phyloP scores from a whole-genome alignment of 78 protist genomes.

The Dictyostelium purpureum region DNA sequence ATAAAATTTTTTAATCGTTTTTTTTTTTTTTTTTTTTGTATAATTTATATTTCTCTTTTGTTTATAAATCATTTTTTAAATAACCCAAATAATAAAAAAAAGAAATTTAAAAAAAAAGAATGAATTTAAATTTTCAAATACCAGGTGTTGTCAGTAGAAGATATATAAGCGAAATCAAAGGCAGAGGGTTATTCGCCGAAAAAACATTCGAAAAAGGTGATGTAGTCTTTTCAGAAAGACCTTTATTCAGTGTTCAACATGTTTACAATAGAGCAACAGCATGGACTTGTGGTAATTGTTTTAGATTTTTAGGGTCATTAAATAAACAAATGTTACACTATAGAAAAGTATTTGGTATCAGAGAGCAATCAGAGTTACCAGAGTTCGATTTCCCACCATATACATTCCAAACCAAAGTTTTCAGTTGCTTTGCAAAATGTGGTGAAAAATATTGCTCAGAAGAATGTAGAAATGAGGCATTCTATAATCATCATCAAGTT shows the following conservation, averaged over 20 bases:
- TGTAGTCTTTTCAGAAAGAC: slow-evolving; percentile 56
- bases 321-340: slow-evolving; percentile 44
- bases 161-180: slow-evolving; percentile 30
- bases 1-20: neutral
- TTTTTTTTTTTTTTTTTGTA: neutral
- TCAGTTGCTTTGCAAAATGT: slow-evolving; percentile 74
- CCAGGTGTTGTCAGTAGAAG: slow-evolving; percentile 48
- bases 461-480: slow-evolving; percentile 62
- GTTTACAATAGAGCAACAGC: slow-evolving; percentile 73
- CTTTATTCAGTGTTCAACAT: slow-evolving; percentile 69
- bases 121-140: slow-evolving; percentile 49
- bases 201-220: slow-evolving; percentile 47
- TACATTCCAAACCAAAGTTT: slow-evolving; percentile 24
- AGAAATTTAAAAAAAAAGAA: neutral
- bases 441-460: slow-evolving; percentile 77
- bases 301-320: slow-evolving; percentile 58
- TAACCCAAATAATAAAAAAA: neutral
- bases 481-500: slow-evolving; percentile 60
- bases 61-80: neutral
- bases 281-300: slow-evolving; percentile 82
- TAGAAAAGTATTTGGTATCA: slow-evolving; percentile 1
- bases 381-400: neutral
- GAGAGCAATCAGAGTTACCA: slow-evolving; percentile 19
- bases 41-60: neutral
- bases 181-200: slow-evolving; percentile 59